phyloP scores from a whole-genome alignment of 257 asterid genomes.

The Echites panduratus region DNA sequence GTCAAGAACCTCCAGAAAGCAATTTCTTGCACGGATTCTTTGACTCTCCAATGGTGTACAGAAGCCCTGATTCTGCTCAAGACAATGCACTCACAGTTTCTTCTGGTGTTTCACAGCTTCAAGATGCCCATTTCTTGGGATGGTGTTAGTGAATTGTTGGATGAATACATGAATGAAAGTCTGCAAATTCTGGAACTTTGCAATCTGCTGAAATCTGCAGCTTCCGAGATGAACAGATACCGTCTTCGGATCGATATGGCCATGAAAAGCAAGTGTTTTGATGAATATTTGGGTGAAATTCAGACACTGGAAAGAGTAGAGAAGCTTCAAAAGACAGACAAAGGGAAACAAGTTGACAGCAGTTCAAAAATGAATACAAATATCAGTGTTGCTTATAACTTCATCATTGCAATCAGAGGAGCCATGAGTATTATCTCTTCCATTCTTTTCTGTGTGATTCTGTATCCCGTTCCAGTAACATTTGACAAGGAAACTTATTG shows the following conservation, averaged over 20 bases:
- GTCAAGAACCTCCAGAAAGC: conserved; percentile 14
- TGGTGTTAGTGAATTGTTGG: conserved; percentile 2
- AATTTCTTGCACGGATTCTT: background rate
- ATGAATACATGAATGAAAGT: conserved; percentile 23
- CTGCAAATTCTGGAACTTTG: conserved; percentile 14
- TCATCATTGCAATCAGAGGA: conserved; percentile 14
- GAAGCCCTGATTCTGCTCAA: conserved; percentile 16
- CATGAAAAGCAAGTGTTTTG: background rate
- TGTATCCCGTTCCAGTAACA: conserved; percentile 10
- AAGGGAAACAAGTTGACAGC: conserved; percentile 3
- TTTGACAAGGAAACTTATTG: background rate
- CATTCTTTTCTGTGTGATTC: conserved; percentile 7
- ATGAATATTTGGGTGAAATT: background rate
- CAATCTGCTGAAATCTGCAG: conserved; percentile 21
- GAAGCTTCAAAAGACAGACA: conserved; percentile 1
- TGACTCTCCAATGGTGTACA: conserved; percentile 21
- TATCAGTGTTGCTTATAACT: background rate
- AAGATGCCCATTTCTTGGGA: conserved; percentile 1
- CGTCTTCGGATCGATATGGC: conserved; percentile 8
- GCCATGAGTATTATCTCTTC: conserved; percentile 13
- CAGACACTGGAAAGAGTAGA: background rate
- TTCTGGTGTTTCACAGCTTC: background rate
- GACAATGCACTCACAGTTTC: conserved; percentile 10
- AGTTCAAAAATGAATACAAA: background rate
- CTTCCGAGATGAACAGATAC: conserved; percentile 9